These are phyloP conservation scores for Viridothelium virens DNA, from an alignment of 495 filamentous ascomycete genomes.

Conservation along the genomic window DNA sequence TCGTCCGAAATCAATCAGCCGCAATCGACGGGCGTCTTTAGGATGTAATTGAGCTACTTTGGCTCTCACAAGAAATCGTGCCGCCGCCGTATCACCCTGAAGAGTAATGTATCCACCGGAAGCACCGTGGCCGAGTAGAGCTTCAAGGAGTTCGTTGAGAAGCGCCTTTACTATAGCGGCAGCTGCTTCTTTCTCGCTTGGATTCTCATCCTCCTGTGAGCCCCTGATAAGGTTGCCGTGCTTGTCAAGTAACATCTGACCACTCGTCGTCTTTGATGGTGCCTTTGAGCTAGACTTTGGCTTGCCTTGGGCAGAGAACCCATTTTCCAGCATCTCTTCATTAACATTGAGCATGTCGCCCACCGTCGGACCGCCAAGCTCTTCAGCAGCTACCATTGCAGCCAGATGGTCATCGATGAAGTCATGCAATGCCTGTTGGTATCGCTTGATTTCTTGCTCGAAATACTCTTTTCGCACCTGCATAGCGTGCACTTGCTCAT, in stretches of 20 bases:
- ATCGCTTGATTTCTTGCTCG: conserved; percentile 45
- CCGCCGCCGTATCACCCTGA: conserved; percentile 67
- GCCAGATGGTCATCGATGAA: conserved; percentile 70
- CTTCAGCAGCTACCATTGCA: conserved; percentile 76
- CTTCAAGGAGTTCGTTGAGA: conserved; percentile 53
- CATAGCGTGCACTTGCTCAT: conserved; percentile 51
- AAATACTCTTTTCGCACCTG: conserved; percentile 50
- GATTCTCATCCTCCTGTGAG: conserved; percentile 34
- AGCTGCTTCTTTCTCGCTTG: conserved; percentile 50
- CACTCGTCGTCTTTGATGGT: conserved; percentile 27
- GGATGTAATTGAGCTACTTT: conserved; percentile 85
- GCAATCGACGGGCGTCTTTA: conserved; percentile 64
- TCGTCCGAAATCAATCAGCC: conserved; percentile 77
- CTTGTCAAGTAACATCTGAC: conserved; percentile 66
- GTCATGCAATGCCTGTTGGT: conserved; percentile 56
- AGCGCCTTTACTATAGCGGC: conserved; percentile 59
- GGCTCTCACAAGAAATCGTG: conserved; percentile 72
- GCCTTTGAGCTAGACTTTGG: conserved; percentile 47
- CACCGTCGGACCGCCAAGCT: conserved; percentile 75
- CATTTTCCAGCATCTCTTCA: conserved; percentile 52
- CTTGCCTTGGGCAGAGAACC: conserved; percentile 65
- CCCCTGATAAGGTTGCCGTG: conserved; percentile 46
- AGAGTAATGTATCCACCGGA: conserved; percentile 59
- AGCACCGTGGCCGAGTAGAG: conserved; percentile 52
- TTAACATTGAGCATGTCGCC: conserved; percentile 63